Conservation (phyloP, 805 yeast species). For the Zygosaccharomyces kombuchaensis region DNA sequence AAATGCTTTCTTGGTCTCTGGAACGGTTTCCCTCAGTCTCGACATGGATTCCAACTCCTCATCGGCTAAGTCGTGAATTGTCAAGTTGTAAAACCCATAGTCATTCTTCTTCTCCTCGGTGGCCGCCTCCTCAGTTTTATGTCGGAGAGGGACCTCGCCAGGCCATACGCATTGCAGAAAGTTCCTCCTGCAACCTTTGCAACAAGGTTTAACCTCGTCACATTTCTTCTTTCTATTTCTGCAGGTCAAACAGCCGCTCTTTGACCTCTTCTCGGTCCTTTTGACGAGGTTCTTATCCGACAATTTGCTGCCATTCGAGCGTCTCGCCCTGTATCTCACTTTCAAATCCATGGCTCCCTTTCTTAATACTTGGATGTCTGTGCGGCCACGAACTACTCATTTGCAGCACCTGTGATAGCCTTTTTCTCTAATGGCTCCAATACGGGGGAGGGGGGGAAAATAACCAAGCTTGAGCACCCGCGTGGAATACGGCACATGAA, state of each 20-base stretch:
- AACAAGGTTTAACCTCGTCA: constrained; percentile 63
- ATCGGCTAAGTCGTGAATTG: constrained; percentile 5
- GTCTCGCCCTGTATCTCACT: constrained; percentile 9
- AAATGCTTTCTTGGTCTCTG: neutral
- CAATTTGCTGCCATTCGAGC: neutral
- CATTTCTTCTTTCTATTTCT: constrained; percentile 74
- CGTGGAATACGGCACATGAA: neutral
- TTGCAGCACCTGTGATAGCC: neutral
- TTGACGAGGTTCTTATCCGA: constrained; percentile 4
- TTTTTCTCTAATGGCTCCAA: neutral
- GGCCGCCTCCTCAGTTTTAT: neutral
- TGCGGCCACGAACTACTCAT: neutral
- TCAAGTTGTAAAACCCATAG: constrained; percentile 5
- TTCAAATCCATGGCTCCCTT: neutral
- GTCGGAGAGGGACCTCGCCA: constrained; percentile 4
- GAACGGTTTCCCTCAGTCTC: neutral
- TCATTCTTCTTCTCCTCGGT: neutral
- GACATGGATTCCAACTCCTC: neutral
- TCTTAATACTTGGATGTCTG: neutral
- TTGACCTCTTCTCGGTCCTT: constrained; percentile 44
- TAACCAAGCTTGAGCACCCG: neutral
- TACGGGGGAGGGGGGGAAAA: neutral
- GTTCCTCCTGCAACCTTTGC: constrained; percentile 64
- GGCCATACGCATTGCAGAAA: constrained; percentile 71
- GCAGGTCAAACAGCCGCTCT: constrained; percentile 76